phyloP scores from a whole-genome alignment of 2,329 filamentous ascomycete genomes.

The Trichophyton mentagrophytes region DNA sequence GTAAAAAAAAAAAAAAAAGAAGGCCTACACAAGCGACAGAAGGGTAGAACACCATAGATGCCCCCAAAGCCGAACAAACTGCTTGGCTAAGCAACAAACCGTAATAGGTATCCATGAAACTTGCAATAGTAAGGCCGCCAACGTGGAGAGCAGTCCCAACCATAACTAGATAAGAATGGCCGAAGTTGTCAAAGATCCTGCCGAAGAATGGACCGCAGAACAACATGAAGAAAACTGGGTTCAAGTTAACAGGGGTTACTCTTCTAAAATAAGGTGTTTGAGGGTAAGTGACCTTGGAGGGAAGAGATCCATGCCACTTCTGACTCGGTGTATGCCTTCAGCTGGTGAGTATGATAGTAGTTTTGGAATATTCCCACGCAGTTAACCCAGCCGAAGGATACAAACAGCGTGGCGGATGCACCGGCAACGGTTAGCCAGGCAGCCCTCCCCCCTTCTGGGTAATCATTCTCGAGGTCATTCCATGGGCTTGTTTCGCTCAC shows the following conservation, averaged over 20 bases:
- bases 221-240: not conserved
- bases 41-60: slow-evolving; percentile 38
- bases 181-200: slow-evolving; percentile 49
- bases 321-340: slow-evolving; percentile 39
- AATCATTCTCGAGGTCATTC: not conserved
- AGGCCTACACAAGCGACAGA: slow-evolving; percentile 23
- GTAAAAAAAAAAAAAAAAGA: slow-evolving; percentile 43
- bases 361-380: slow-evolving; percentile 45
- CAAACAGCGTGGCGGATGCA: slow-evolving; percentile 36
- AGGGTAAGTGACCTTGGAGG: not conserved
- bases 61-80: slow-evolving; percentile 40
- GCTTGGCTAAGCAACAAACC: slow-evolving; percentile 36
- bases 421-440: slow-evolving; percentile 38
- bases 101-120: slow-evolving; percentile 42
- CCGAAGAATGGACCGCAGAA: slow-evolving; percentile 46
- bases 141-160: slow-evolving; percentile 43
- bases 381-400: slow-evolving; percentile 40
- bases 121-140: slow-evolving; percentile 53
- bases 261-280: not conserved
- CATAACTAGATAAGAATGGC: slow-evolving; percentile 43
- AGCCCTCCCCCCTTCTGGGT: not conserved
- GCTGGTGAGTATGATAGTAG: slow-evolving; percentile 43
- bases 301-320: slow-evolving; percentile 49
- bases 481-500: not conserved
- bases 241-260: not conserved